A percentile compares a stretch with the other conserved stretches of the same genome.
phyloP scores from a whole-genome alignment of 1,284 basidiomycete genomes.

The Microbotryomycetes sp. region DNA sequence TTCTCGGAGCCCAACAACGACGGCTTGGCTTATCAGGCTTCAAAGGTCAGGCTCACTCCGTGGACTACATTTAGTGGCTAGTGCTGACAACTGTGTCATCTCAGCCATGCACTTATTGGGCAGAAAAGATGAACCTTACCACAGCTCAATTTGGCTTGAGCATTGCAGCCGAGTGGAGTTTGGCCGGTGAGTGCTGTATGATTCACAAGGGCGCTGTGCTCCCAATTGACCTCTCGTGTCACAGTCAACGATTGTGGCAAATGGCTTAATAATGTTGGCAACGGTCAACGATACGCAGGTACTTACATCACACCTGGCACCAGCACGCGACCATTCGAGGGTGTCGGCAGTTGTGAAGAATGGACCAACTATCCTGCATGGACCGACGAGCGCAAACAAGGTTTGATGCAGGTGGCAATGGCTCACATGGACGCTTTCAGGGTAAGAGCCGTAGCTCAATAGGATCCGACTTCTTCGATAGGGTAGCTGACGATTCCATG shows the following conservation, averaged over 20 bases:
- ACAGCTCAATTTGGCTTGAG: conserved; percentile 38
- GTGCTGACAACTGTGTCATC: neutral
- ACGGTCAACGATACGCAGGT: conserved; percentile 35
- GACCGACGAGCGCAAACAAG: conserved; percentile 54
- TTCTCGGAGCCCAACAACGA: conserved; percentile 31
- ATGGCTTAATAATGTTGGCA: conserved; percentile 35
- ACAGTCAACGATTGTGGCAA: conserved; percentile 22
- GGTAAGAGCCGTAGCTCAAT: neutral
- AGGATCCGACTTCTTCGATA: neutral
- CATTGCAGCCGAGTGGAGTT: conserved; percentile 40
- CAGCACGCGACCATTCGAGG: conserved; percentile 6
- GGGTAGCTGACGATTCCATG: neutral
- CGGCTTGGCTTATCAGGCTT: conserved; percentile 15
- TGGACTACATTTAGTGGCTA: neutral
- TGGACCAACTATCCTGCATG: conserved; percentile 58
- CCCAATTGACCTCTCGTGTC: neutral
- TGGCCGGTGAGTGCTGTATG: conserved; percentile 15
- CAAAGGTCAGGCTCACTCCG: conserved; percentile 15
- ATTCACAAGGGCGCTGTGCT: neutral
- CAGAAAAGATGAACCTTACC: conserved; percentile 33
- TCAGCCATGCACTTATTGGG: conserved; percentile 38
- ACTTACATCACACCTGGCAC: conserved; percentile 28
- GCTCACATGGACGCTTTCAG: conserved; percentile 65
- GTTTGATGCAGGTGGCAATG: conserved; percentile 60
- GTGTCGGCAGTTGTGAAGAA: conserved; percentile 17